Evolutionary conservation across 75 land plant genomes (phyloP).

Genomic region (Adiantum capillusveneris): DNA sequence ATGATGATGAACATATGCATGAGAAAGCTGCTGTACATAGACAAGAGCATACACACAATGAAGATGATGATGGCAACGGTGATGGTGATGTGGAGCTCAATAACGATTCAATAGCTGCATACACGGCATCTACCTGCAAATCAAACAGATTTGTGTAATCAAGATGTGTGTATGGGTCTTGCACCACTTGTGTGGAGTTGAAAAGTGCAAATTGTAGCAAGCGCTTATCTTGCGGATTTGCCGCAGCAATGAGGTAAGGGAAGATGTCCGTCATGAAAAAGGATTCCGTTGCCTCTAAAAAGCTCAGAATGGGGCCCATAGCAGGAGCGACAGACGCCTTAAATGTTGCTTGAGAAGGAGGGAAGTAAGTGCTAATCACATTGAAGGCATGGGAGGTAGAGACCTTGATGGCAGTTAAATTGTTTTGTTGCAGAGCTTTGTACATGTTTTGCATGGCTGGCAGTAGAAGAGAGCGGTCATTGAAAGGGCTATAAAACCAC

Average conservation of each 20-base stretch:
- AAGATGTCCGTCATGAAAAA: constrained; percentile 27
- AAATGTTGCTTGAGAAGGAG: constrained; percentile 17
- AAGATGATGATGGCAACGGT: no score
- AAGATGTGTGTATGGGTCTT: constrained; percentile 13
- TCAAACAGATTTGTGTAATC: constrained; percentile 28
- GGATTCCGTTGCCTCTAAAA: constrained; percentile 18
- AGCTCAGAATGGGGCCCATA: constrained; percentile 16
- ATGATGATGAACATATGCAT: no score
- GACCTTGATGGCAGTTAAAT: constrained; percentile 11
- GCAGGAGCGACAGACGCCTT: constrained; percentile 7
- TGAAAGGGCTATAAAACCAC: constrained; percentile 10
- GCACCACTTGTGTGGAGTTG: not conserved
- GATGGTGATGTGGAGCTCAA: no score
- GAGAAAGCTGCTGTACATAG: no score
- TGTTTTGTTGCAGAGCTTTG: constrained; percentile 3
- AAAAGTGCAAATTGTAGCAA: constrained; percentile 21
- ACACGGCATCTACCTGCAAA: constrained; percentile 20
- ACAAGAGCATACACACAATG: no score
- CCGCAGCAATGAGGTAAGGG: constrained; percentile 26
- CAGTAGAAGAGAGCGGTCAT: constrained; percentile 20
- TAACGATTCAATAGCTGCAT: constrained; percentile 14
- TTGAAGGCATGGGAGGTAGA: constrained; percentile 28
- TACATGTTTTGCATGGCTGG: constrained; percentile 30
- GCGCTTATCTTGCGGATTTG: constrained; percentile 5
- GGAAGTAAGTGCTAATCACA: constrained; percentile 18